Conservation (phyloP, 345 rosid species). For the Clarkia xantiana region DNA sequence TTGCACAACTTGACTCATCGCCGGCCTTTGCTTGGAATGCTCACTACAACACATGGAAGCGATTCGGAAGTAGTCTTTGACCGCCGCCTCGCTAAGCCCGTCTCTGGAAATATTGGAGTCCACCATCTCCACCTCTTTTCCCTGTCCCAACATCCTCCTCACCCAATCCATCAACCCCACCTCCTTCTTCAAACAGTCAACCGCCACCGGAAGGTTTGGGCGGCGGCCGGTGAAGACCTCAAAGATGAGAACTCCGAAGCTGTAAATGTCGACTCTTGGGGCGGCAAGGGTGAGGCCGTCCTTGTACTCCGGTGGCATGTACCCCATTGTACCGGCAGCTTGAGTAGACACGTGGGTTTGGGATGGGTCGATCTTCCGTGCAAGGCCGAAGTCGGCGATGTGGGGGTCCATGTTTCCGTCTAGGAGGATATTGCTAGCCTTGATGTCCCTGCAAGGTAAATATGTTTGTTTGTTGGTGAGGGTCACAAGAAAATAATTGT, state of each 20-base stretch:
- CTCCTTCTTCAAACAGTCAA: constrained; percentile 19
- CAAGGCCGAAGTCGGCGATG: constrained; percentile 75
- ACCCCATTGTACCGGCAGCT: constrained; percentile 88
- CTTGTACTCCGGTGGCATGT: constrained; percentile 93
- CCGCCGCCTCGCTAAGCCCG: constrained; percentile 14
- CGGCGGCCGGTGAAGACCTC: constrained; percentile 46
- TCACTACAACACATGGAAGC: constrained; percentile 44
- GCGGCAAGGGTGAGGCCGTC: constrained; percentile 65
- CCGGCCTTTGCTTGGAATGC: constrained; percentile 33
- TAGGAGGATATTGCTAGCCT: constrained; percentile 64
- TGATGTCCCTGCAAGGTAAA: constrained; percentile 57
- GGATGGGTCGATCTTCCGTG: constrained; percentile 32
- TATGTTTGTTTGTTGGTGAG: no score
- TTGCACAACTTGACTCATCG: constrained; percentile 12
- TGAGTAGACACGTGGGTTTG: constrained; percentile 82
- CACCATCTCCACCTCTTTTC: constrained; percentile 39
- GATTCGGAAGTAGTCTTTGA: constrained; percentile 44
- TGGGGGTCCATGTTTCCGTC: constrained; percentile 50
- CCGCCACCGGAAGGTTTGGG: constrained; percentile 44
- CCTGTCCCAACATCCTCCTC: constrained; percentile 18
- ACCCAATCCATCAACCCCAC: constrained; percentile 56
- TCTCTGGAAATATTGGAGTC: constrained; percentile 14
- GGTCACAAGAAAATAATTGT: no score
- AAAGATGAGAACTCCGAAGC: constrained; percentile 73
- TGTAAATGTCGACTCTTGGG: constrained; percentile 50